Evolutionary conservation across 345 rosid genomes (phyloP), one percentile per base, ranked within the genome.

Genomic region (Turritis glabra): DNA sequence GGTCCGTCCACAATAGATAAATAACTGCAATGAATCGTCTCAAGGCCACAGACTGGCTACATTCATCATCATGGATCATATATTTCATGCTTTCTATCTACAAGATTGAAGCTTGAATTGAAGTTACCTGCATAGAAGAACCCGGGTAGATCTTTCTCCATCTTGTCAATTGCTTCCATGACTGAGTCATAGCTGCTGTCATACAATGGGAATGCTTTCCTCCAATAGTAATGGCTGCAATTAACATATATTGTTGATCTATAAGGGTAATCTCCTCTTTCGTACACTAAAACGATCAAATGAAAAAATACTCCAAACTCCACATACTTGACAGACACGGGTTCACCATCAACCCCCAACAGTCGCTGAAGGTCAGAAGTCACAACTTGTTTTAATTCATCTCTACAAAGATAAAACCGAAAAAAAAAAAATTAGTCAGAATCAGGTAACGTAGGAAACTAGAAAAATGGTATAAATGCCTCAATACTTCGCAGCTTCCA

Each of bases 271-370:
- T 53, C 27, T 50, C 56, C 10, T 66, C 5, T 37, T 54, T 56
- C 10, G 18, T 43, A 57, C 53, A 54, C 51, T 69, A 41, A 43
- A 47, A 48, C 18, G 1, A 58, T 18, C 1, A 72, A 71, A 57
- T 29, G 43, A 12, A 19, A 32, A 8, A 56, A 48, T 21, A 25
- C 23, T 64, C 62, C 12, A 40, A 26, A 41, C 6, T 73, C 38
- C 58, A 72, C 76, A 68, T 89, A 91, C 98, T 89, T 91, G 73
- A 94, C 82, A 79, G 83, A 89, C 41, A 80, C 69, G 19, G 98
- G 97, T 78, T 91, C 97, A 61, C 97, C 96, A 69, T 94, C 97
- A n/a, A 80, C 92, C 75, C 95, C 96, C 72, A 94, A 53, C 78
- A 94, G 75, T 79, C 85, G 88, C 71, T 79, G 82, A 51, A 91